phyloP scores from a whole-genome alignment of 495 filamentous ascomycete species.

The Amorphotheca resinae region DNA sequence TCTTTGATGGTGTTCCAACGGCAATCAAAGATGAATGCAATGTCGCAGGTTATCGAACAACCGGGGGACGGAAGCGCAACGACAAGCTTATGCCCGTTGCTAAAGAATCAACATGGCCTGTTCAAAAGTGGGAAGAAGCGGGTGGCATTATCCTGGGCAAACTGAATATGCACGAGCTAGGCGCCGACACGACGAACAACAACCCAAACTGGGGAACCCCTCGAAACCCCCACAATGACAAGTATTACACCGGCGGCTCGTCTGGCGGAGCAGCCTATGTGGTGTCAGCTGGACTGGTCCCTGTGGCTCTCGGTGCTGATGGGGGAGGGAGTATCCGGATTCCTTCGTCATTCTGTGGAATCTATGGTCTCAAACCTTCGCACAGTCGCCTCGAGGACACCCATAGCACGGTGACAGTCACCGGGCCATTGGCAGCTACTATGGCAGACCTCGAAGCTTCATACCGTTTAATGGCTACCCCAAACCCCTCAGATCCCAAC shows the following conservation, averaged over 20 bases:
- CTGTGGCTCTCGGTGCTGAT: slow-evolving; percentile 74
- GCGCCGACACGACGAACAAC: slow-evolving; percentile 72
- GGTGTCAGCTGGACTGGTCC: slow-evolving; percentile 61
- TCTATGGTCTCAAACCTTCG: slow-evolving; percentile 79
- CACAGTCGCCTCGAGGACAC: slow-evolving; percentile 58
- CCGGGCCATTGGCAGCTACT: slow-evolving; percentile 65
- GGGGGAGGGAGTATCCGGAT: slow-evolving; percentile 80
- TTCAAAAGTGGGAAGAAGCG: slow-evolving; percentile 59
- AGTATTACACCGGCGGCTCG: slow-evolving; percentile 81
- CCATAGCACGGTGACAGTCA: slow-evolving; percentile 50
- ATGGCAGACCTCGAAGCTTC: slow-evolving; percentile 74
- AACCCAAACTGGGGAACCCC: slow-evolving; percentile 74
- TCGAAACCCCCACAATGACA: slow-evolving; percentile 64
- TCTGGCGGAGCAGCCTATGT: slow-evolving; percentile 77
- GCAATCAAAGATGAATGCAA: slow-evolving; percentile 80
- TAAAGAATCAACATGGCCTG: slow-evolving; percentile 57
- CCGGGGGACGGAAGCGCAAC: slow-evolving; percentile 32
- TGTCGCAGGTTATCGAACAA: slow-evolving; percentile 59
- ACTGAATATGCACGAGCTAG: slow-evolving; percentile 85
- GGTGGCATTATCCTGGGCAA: slow-evolving; percentile 80
- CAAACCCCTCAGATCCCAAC: slow-evolving; percentile 38
- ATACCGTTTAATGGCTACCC: slow-evolving; percentile 63
- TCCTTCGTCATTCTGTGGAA: slow-evolving; percentile 70
- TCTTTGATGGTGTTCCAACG: slow-evolving; percentile 76
- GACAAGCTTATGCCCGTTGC: slow-evolving; percentile 31